Conservation (phyloP, 495 filamentous ascomycete species). For the Patellaria atrata region DNA sequence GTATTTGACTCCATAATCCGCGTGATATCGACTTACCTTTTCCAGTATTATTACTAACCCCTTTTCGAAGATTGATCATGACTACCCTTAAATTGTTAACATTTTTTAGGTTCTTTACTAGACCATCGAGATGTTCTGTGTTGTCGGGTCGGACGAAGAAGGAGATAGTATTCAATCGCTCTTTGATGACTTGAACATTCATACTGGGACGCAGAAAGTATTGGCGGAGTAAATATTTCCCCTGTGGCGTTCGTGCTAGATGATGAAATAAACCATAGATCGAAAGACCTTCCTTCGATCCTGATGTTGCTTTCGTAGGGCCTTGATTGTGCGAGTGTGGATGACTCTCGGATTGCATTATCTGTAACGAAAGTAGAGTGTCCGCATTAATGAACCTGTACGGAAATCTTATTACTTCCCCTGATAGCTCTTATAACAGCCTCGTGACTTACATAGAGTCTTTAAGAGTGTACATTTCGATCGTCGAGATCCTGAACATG, state of each 20-base stretch:
- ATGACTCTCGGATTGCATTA: slow-evolving; percentile 71
- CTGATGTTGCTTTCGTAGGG: slow-evolving; percentile 48
- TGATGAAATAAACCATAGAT: slow-evolving; percentile 71
- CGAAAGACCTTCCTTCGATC: slow-evolving; percentile 79
- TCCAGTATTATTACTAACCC: slow-evolving; percentile 48
- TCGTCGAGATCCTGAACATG: slow-evolving; percentile 42
- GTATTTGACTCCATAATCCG: slow-evolving; percentile 52
- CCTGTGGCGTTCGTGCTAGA: slow-evolving; percentile 69
- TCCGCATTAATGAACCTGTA: slow-evolving; percentile 65
- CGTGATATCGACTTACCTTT: slow-evolving; percentile 43
- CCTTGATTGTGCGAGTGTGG: slow-evolving; percentile 75
- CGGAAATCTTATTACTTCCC: too few species aligned
- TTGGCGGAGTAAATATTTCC: slow-evolving; percentile 58
- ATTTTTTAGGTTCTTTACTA: slow-evolving; percentile 51
- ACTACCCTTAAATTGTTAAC: slow-evolving; percentile 67
- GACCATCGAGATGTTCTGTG: slow-evolving; percentile 34
- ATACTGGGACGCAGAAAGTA: slow-evolving; percentile 74
- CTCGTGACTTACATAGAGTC: slow-evolving; percentile 53
- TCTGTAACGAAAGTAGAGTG: slow-evolving; percentile 69
- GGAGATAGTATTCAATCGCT: slow-evolving; percentile 56
- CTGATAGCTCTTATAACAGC: slow-evolving; percentile 6
- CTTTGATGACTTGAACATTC: slow-evolving; percentile 50
- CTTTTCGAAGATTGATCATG: slow-evolving; percentile 59
- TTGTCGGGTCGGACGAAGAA: slow-evolving; percentile 63
- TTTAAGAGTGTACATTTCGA: slow-evolving; percentile 67